Evolutionary conservation across 208 protist species (phyloP), one percentile per base, ranked within the genome.

Genomic region (Acanthamoeba lenticulata): DNA sequence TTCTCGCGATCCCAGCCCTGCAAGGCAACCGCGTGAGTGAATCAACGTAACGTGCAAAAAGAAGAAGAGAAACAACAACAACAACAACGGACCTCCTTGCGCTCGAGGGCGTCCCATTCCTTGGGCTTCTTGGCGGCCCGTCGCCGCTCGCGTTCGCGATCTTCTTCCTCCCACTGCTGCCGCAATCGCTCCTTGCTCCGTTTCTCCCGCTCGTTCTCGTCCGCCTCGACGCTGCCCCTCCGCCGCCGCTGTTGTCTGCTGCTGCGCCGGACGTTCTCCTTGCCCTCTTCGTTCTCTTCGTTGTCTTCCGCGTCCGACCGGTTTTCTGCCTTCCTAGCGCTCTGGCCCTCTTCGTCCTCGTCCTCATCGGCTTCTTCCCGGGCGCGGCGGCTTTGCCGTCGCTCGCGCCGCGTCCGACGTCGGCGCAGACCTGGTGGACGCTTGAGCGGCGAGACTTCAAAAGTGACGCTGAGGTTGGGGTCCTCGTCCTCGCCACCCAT

Each of bases 51-150:
- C 21, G 52, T 60, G 52, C 52, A 21, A 27, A 21, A 60, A 69
- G 60, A 69, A 9, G 21, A 27, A 34, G 19, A 34, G 60, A 69
- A 21, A 6, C 29, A 21, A 74, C 65, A 40, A n/a, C 4, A 4
- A 69, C 45, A 52, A 15, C 47, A 19, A 29, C 57, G 67, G 17
- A 79, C 67, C 67, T 47, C 44, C 44, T 85, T 85, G 7, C 74
- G 38, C 44, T 85, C 74, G 74, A 85, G 74, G 13, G 74, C 74
- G 44, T 85, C 74, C 74, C 74, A 85, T 57, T 85, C 74, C 44
- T 85, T 85, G 74, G 74, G 74, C 74, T 85, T 85, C 44, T 57
- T 85, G 5, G 24, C 2, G 9, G 19, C 44, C 44, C 44, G 24
- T 21, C 44, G 13, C 74, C 44, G 49, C 32, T 85, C 74, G 4